Conservation (phyloP, 495 filamentous ascomycete species). For the Penicillium tannophilum region DNA sequence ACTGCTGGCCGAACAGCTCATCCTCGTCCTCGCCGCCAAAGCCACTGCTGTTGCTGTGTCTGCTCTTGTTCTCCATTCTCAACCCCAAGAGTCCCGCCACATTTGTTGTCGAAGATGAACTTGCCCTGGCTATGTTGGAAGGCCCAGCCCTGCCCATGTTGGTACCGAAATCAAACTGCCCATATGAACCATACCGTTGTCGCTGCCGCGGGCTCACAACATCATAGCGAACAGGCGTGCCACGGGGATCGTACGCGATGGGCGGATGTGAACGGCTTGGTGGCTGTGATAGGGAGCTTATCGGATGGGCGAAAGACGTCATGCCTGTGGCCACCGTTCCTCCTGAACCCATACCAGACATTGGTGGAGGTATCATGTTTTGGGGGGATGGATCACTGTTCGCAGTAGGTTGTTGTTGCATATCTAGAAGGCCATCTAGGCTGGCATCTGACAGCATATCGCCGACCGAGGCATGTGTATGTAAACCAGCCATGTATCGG, state of each 20-base stretch:
- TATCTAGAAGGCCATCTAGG: neutral
- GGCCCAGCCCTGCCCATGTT: neutral
- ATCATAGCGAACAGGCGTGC: neutral
- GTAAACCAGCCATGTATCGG: neutral
- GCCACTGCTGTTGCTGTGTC: neutral
- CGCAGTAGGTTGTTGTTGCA: neutral
- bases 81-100: neutral
- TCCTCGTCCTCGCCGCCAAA: neutral
- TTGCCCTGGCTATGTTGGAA: neutral
- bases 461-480: neutral
- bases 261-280: neutral
- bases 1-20: slow-evolving; percentile 1
- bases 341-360: neutral
- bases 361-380: neutral
- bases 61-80: slow-evolving; percentile 16
- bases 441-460: neutral
- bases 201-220: neutral
- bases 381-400: neutral
- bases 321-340: neutral
- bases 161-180: neutral
- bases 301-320: neutral
- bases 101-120: slow-evolving; percentile 13
- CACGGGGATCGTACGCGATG: neutral
- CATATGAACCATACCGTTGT: no score
- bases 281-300: neutral